These are phyloP conservation scores for Saccharomyces hybrid DNA, from an alignment of 1,139 yeast species.

Conservation along the genomic window DNA sequence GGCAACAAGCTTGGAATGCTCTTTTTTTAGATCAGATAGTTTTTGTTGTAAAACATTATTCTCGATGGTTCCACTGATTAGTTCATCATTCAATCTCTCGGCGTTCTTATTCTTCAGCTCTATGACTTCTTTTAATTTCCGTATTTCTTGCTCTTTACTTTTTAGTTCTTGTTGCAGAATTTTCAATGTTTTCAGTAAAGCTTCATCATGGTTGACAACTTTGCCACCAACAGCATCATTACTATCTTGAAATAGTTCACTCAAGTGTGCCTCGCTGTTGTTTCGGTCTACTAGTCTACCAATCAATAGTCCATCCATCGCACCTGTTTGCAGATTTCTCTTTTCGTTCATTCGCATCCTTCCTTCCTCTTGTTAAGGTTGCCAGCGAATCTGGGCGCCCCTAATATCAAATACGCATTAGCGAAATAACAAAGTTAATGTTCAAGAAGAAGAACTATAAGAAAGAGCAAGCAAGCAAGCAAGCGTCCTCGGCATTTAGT, in stretches of 20 bases:
- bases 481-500: background rate
- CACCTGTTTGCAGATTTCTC: background rate
- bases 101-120: conserved; percentile 48
- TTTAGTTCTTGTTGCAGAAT: conserved; percentile 9
- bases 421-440: background rate
- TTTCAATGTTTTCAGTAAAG: conserved; percentile 8
- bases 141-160: conserved; percentile 15
- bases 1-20: conserved; percentile 47
- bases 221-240: background rate
- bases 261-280: conserved; percentile 13
- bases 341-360: background rate
- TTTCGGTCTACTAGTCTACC: conserved; percentile 16
- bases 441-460: background rate
- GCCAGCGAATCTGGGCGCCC: background rate
- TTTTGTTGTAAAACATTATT: conserved; percentile 50
- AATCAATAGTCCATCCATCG: conserved; percentile 12
- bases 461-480: background rate
- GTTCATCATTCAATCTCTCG: conserved; percentile 63
- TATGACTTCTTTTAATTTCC: conserved; percentile 35
- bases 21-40: conserved; percentile 36
- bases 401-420: background rate
- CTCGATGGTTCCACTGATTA: conserved; percentile 65
- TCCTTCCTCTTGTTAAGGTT: background rate
- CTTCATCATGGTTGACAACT: conserved; percentile 1
- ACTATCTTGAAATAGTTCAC: conserved; percentile 16